Percentiles rank a stretch among this genome's conserved stretches.
phyloP scores from a whole-genome alignment of 2,329 filamentous ascomycete species.

The Venturia effusa region DNA sequence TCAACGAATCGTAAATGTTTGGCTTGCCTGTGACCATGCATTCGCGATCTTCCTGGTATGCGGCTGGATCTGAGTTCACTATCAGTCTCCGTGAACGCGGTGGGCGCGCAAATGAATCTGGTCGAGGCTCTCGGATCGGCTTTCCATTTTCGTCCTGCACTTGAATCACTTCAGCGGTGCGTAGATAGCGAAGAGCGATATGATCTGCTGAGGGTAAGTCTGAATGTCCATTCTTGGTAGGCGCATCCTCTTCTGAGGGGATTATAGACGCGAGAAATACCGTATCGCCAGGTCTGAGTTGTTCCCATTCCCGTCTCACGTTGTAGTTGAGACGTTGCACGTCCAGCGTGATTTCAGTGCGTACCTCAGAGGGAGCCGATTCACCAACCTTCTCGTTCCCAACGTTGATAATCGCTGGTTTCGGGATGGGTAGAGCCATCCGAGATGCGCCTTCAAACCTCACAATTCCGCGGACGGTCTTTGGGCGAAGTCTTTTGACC shows the following conservation, averaged over 20 bases:
- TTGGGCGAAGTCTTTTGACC: constrained; percentile 67
- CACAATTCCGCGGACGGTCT: constrained; percentile 47
- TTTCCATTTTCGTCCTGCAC: constrained; percentile 78
- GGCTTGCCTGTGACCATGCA: constrained; percentile 53
- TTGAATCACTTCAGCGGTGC: constrained; percentile 77
- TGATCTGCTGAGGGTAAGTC: constrained; percentile 39
- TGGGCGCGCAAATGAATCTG: constrained; percentile 44
- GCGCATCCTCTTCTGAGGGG: constrained; percentile 35
- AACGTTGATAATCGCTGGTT: constrained; percentile 78
- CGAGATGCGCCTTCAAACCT: constrained; percentile 76
- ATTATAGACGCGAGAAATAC: constrained; percentile 77
- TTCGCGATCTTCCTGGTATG: constrained; percentile 69
- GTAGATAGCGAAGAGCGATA: constrained; percentile 58
- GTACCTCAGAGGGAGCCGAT: constrained; percentile 69
- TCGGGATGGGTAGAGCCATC: constrained; percentile 82
- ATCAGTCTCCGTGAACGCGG: constrained; percentile 59
- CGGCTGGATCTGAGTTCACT: constrained; percentile 67
- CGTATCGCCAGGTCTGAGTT: constrained; percentile 73
- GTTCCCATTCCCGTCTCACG: constrained; percentile 80
- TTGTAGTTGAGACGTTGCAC: constrained; percentile 67
- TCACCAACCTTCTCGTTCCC: constrained; percentile 75
- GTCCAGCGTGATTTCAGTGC: constrained; percentile 77
- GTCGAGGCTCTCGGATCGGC: constrained; percentile 50
- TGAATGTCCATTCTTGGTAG: not conserved
- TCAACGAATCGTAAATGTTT: constrained; percentile 75